Percentiles rank a stretch among this genome's conserved stretches.
Conservation (phyloP, 176 grass and related monocot species). For the maize (Zea mays) region Zm-B73-REFERENCE-NAM-5.0 NC_050102.1:7561501-7562000, state of each 20-base stretch:
- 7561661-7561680: neutral
- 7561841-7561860: neutral
- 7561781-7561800: neutral
- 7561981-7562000: no score
- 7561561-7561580: neutral
- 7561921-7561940: neutral
- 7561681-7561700: neutral
- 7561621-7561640: neutral
- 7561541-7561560: conserved; percentile 33
- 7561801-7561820: neutral
- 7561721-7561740: neutral
- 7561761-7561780: neutral
- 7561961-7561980: neutral
- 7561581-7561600: conserved; percentile 15
- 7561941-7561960: neutral
- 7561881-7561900: neutral
- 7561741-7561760: neutral
- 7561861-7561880: neutral
- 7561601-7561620: conserved; percentile 1
- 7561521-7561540: conserved; percentile 19
- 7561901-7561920: neutral
- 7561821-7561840: neutral
- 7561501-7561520: conserved; percentile 20
- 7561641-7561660: neutral
- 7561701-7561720: neutral